Percentiles rank a stretch among this genome's conserved stretches.
Conservation (phyloP, 345 rosid genomes). For the Eucalyptus victrix region DNA sequence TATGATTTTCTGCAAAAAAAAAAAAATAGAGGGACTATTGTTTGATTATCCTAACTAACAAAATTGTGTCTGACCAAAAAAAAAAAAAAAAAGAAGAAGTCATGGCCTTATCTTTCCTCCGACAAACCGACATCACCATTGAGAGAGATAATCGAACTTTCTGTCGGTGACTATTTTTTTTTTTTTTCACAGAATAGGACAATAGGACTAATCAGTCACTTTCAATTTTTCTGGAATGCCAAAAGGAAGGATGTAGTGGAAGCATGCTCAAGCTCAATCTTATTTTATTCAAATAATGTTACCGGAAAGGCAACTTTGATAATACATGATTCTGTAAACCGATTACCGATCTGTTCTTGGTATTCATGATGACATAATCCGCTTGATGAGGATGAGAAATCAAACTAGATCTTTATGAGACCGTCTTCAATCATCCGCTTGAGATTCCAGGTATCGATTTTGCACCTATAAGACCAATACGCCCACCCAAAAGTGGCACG, state of each 20-base stretch:
- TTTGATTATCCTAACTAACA: no score
- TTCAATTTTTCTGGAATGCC: background rate
- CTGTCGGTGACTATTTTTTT: background rate
- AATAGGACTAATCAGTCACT: background rate
- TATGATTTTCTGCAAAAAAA: no score
- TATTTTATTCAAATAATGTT: background rate
- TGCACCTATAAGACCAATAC: background rate
- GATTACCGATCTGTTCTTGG: background rate
- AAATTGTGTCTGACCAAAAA: no score
- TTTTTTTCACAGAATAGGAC: background rate
- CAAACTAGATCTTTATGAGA: background rate
- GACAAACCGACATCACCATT: background rate
- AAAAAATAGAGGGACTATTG: no score
- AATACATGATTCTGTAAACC: background rate
- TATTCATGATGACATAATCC: background rate
- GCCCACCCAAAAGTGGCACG: background rate
- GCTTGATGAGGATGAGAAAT: background rate
- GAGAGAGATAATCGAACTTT: background rate
- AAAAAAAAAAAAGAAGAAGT: background rate
- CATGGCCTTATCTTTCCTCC: background rate
- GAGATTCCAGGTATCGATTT: background rate
- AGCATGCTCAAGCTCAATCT: background rate
- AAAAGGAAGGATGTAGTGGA: background rate
- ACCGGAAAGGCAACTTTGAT: background rate
- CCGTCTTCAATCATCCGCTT: background rate